phyloP scores from a whole-genome alignment of 139 green algal genomes.

The Coccomyxa sp. region DNA sequence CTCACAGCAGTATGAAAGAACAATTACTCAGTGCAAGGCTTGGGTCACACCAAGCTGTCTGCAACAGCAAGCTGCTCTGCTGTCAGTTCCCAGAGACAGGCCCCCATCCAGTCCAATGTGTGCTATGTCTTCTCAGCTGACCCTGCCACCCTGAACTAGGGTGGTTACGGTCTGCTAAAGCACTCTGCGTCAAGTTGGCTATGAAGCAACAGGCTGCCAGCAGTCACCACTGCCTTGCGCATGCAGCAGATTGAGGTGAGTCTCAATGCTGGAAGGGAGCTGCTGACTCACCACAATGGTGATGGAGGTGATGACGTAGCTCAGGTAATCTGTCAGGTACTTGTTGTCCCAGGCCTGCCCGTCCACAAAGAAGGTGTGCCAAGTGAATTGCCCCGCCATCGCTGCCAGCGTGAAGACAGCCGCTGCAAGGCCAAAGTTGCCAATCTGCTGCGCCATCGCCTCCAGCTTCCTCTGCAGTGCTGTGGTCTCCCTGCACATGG shows the following conservation, averaged over 20 bases:
- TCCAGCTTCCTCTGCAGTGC: slow-evolving; percentile 73
- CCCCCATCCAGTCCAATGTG: not conserved
- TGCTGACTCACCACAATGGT: slow-evolving; percentile 72
- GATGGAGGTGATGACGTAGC: slow-evolving; percentile 73
- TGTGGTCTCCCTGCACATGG: slow-evolving; percentile 61
- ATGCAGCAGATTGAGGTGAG: too few species aligned
- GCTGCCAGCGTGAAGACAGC: slow-evolving; percentile 33
- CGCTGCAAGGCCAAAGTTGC: slow-evolving; percentile 57
- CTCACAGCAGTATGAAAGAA: not conserved
- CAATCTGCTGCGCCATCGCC: slow-evolving; percentile 63
- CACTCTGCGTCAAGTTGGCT: too few species aligned
- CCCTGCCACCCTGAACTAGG: too few species aligned
- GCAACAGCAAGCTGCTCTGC: not conserved
- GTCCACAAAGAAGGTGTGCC: slow-evolving; percentile 36
- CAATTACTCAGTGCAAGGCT: not conserved
- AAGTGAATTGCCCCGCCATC: slow-evolving; percentile 36
- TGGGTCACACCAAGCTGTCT: not conserved
- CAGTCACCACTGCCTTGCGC: too few species aligned
- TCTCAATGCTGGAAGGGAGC: too few species aligned
- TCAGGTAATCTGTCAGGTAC: slow-evolving; percentile 61
- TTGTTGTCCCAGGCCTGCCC: slow-evolving; percentile 36
- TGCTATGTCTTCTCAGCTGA: too few species aligned
- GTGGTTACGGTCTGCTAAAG: too few species aligned
- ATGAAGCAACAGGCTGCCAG: too few species aligned
- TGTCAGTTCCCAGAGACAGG: not conserved